These are phyloP conservation scores for Platanus orientalis DNA, from an alignment of 164 flowering plant genomes.

Conservation along the genomic window DNA sequence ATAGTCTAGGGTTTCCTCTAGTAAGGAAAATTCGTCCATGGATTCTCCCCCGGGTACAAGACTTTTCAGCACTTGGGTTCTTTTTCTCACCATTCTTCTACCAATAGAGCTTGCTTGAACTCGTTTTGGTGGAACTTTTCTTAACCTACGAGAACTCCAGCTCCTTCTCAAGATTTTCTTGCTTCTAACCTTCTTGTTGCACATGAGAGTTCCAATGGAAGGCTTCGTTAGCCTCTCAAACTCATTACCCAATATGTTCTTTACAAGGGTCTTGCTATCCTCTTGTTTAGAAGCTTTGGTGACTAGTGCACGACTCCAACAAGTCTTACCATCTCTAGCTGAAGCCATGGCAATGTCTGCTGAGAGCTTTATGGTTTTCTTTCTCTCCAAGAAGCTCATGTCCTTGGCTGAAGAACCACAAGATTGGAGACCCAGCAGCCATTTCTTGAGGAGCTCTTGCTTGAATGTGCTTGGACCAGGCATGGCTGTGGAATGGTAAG, in stretches of 20 bases:
- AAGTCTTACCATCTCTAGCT: constrained; percentile 35
- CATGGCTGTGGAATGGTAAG: constrained; percentile 25
- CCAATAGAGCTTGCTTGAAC: constrained; percentile 36
- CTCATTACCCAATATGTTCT: constrained; percentile 27
- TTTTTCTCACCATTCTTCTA: constrained; percentile 45
- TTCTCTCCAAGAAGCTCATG: constrained; percentile 50
- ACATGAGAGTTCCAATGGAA: not conserved
- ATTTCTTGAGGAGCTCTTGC: constrained; percentile 52
- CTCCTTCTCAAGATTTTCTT: constrained; percentile 48
- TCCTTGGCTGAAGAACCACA: constrained; percentile 5
- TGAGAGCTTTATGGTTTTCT: constrained; percentile 56
- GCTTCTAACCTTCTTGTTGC: constrained; percentile 26
- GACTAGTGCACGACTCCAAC: constrained; percentile 76
- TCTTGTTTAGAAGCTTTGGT: constrained; percentile 27
- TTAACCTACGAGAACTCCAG: constrained; percentile 10
- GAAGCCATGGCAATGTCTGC: constrained; percentile 84
- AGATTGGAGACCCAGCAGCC: constrained; percentile 47
- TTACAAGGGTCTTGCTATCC: constrained; percentile 20
- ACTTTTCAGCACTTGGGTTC: constrained; percentile 47
- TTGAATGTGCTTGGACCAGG: constrained; percentile 30
- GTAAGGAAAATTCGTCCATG: constrained; percentile 45
- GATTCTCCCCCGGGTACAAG: constrained; percentile 69
- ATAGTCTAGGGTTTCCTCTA: constrained; percentile 77
- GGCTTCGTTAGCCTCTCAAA: constrained; percentile 9
- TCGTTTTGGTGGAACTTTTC: constrained; percentile 9